Conservation (phyloP, 2,329 filamentous ascomycete genomes). For the Neodidymelliopsis sp. region DNA sequence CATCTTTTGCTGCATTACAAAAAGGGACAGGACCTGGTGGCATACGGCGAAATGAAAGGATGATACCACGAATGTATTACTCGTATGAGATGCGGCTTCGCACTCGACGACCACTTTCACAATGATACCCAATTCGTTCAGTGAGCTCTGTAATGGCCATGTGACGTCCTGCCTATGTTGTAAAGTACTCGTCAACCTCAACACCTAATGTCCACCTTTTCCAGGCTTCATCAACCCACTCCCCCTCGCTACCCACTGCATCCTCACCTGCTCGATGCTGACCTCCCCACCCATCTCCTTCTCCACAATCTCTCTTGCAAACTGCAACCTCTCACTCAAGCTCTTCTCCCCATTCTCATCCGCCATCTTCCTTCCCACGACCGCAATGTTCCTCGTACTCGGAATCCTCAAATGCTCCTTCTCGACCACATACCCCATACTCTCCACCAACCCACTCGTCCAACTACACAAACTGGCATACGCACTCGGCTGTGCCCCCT, state of each 20-base stretch:
- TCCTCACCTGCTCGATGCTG: conserved; percentile 52
- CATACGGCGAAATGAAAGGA: conserved; percentile 49
- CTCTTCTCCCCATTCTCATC: conserved; percentile 58
- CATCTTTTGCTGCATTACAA: conserved; percentile 45
- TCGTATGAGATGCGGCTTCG: conserved; percentile 36
- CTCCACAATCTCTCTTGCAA: conserved; percentile 68
- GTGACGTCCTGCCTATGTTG: background rate
- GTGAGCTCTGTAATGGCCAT: conserved; percentile 20
- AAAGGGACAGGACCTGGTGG: conserved; percentile 44
- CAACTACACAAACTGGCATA: conserved; percentile 87
- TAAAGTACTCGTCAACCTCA: background rate
- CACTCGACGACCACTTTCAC: conserved; percentile 39
- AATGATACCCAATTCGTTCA: conserved; percentile 49
- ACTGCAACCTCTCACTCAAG: conserved; percentile 65
- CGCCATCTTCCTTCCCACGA: conserved; percentile 68
- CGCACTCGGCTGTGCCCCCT: conserved; percentile 64
- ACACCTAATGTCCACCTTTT: conserved; percentile 51
- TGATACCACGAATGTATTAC: conserved; percentile 49
- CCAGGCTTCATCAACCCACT: conserved; percentile 55
- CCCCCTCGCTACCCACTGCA: conserved; percentile 61
- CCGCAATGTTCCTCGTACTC: conserved; percentile 83
- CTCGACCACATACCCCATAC: conserved; percentile 79
- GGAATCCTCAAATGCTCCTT: conserved; percentile 90
- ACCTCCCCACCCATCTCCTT: conserved; percentile 55
- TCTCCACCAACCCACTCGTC: conserved; percentile 71